Percentiles rank a stretch among this genome's conserved stretches.
Conservation (phyloP, 2,329 filamentous ascomycete genomes). For the Ascochyta clinopodiicola region DNA sequence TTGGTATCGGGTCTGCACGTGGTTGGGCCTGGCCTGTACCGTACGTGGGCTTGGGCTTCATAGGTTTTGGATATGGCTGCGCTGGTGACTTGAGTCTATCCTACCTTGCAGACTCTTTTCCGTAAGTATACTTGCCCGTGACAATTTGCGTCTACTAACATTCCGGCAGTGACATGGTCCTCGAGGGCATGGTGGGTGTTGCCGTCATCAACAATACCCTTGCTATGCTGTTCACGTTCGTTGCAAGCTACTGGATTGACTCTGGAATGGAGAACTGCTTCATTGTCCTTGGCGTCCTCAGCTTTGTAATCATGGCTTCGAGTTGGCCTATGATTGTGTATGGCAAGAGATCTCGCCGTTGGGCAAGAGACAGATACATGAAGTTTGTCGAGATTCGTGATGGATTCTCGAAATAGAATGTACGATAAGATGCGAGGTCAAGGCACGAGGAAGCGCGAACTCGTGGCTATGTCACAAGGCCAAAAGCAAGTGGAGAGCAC, state of each 20-base stretch:
- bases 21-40: slow-evolving; percentile 62
- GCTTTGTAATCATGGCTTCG: slow-evolving; percentile 25
- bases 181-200: slow-evolving; percentile 30
- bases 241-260: slow-evolving; percentile 27
- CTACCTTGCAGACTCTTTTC: slow-evolving; percentile 28
- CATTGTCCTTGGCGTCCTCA: slow-evolving; percentile 27
- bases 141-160: not conserved
- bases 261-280: slow-evolving; percentile 29
- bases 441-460: too few relatives aligned
- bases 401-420: slow-evolving; percentile 21
- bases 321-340: slow-evolving; percentile 26
- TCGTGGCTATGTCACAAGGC: not conserved
- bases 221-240: slow-evolving; percentile 26
- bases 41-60: slow-evolving; percentile 63
- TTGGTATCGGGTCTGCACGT: slow-evolving; percentile 59
- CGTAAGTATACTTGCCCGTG: slow-evolving; percentile 11
- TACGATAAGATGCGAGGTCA: too few relatives aligned
- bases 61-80: slow-evolving; percentile 66
- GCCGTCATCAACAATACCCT: slow-evolving; percentile 29
- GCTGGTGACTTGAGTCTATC: slow-evolving; percentile 58
- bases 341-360: slow-evolving; percentile 24
- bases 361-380: slow-evolving; percentile 24
- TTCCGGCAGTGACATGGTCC: slow-evolving; percentile 24
- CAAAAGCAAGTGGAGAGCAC: not conserved
- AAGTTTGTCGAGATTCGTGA: slow-evolving; percentile 28